Conservation (phyloP, 2,329 filamentous ascomycete genomes). For the Colletotrichum musae region DNA sequence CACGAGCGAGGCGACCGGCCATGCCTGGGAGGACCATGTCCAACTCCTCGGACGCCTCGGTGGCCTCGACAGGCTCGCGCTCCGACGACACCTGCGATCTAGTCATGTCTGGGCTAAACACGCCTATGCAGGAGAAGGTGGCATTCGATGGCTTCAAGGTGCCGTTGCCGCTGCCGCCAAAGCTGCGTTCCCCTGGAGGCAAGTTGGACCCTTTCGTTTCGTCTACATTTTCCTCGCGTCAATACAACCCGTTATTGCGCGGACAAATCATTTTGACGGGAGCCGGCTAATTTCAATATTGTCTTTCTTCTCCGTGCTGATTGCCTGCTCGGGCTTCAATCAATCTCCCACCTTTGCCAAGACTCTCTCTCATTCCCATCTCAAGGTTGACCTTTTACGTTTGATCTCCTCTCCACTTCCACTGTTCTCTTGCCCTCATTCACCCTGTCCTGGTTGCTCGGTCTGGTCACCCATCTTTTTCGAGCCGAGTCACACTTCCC, state of each 20-base stretch:
- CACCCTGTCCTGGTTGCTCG: neutral
- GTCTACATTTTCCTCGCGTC: neutral
- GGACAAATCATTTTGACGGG: neutral
- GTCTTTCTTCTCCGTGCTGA: neutral
- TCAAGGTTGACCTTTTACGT: neutral
- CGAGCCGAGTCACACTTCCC: neutral
- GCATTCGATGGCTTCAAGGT: slow-evolving; percentile 15
- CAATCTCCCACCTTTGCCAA: slow-evolving; percentile 4
- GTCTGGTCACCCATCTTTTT: slow-evolving; percentile 4
- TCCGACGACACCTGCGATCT: slow-evolving; percentile 49
- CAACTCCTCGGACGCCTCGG: slow-evolving; percentile 62
- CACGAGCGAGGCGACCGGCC: slow-evolving; percentile 59
- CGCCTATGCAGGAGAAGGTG: slow-evolving; percentile 38
- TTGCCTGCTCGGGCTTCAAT: neutral
- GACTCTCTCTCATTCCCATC: neutral
- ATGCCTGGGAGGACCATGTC: slow-evolving; percentile 61
- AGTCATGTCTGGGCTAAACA: slow-evolving; percentile 51
- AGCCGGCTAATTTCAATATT: neutral
- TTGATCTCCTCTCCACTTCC: neutral
- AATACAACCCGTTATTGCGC: neutral
- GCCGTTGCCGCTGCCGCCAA: slow-evolving; percentile 6
- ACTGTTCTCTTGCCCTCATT: neutral
- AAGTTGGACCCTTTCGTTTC: slow-evolving; percentile 6
- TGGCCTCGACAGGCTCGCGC: slow-evolving; percentile 50
- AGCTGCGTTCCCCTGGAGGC: slow-evolving; percentile 28